Base-by-base conservation (phyloP, 495 filamentous ascomycete genomes). In the Hypomontagnella monticulosa region DNA sequence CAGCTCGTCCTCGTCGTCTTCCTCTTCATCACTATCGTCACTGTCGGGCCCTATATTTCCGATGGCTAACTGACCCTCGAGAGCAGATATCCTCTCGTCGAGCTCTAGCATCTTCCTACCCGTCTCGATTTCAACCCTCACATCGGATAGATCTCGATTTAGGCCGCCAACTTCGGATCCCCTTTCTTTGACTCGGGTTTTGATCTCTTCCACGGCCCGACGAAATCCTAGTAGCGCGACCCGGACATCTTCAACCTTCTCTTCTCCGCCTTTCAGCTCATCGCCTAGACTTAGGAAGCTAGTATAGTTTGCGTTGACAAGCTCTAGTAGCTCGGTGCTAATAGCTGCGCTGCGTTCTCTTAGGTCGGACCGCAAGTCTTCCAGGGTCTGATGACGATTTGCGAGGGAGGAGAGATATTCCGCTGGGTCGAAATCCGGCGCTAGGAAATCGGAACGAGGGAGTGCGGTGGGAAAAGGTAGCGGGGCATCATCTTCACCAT, bases 291-390 rank as follows among this genome's bases (percentile, higher is more conserved):
- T 87, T 1, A 99, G 73, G 67, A 98, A 98, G 66, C 94, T 91
- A 38, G 89, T 87, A 73, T 97, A 97, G 75, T 98, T 93, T 30
- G 89, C 83, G 72, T 98, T 98, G 61, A 99, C 93, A 1, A 98
- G 85, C 73, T 97, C 93, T 4, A 98, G 81, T 7, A 99, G 80
- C 74, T 99, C 94, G 55, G 88, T 87, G 61, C 85, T 88, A 47
- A 98, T 85, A 14, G 87, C 80, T 63, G 89, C 85, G 57, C 86
- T 88, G 19, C 95, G 84, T 42, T 89, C 82, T 12, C 93, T 87
- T 3, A 99, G 82, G 67, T 99, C 96, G 23, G 87, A 75, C 12
- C 93, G 91, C 14, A 99, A 82, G 75, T 99, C 96, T 74, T 97
- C 94, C 46, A 99, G 91, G 2, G 92, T 97, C 73, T 99, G 95